These are phyloP conservation scores for Gossypioides kirkii DNA, from an alignment of 345 rosid species.

Conservation along the genomic window DNA sequence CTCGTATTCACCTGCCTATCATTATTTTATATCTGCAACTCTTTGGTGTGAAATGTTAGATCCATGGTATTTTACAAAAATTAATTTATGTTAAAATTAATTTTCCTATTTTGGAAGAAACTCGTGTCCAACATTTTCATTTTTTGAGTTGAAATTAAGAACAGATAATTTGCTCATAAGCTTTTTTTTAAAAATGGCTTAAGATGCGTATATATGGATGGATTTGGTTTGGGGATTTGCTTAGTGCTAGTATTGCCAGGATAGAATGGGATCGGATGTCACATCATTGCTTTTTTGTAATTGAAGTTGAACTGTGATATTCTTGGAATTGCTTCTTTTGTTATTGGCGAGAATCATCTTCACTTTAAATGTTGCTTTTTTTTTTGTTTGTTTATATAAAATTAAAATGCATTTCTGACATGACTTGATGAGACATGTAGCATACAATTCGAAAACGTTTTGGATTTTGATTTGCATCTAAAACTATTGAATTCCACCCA, in stretches of 20 bases:
- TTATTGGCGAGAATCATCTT: background rate
- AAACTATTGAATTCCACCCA: background rate
- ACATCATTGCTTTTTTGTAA: background rate
- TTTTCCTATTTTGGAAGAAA: background rate
- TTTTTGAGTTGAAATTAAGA: background rate
- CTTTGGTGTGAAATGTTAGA: constrained; percentile 40
- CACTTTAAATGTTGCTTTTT: background rate
- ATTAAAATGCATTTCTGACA: too few species aligned
- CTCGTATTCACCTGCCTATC: constrained; percentile 34
- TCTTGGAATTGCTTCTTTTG: background rate
- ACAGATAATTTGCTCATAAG: background rate
- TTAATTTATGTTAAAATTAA: constrained; percentile 25
- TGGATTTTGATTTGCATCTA: background rate
- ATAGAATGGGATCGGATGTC: background rate
- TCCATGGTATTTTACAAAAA: constrained; percentile 25
- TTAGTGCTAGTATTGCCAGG: background rate
- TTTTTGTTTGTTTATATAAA: too few species aligned
- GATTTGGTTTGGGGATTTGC: background rate
- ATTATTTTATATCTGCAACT: constrained; percentile 28
- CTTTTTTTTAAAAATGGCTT: background rate
- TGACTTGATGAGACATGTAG: too few species aligned
- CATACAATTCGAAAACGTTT: background rate
- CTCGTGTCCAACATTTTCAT: background rate
- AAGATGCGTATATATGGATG: background rate
- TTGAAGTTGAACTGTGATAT: background rate